Conservation (phyloP, 495 filamentous ascomycete genomes). For the Pseudomonodictys pantanalensis region DNA sequence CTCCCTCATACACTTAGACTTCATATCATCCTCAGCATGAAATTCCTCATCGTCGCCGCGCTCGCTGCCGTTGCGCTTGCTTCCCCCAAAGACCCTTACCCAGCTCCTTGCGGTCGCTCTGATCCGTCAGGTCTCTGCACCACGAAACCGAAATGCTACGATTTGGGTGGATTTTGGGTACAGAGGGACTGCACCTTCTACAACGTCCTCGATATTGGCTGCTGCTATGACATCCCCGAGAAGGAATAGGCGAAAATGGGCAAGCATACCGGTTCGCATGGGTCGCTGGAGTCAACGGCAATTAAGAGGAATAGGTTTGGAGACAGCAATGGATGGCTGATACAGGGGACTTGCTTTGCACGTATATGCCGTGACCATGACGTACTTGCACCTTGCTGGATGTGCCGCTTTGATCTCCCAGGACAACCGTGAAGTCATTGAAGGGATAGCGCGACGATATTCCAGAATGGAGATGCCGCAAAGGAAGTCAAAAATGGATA, state of each 20-base stretch:
- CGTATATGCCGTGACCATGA: no score
- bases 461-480: no score
- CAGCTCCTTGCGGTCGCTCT: slow-evolving; percentile 27
- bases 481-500: no score
- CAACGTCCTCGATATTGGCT: slow-evolving; percentile 29
- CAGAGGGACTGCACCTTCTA: slow-evolving; percentile 30
- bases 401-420: no score
- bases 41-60: slow-evolving; percentile 8
- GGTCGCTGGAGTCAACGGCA: background rate
- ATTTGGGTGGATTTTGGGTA: slow-evolving; percentile 20
- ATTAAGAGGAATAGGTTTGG: background rate
- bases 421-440: no score
- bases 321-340: no score
- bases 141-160: slow-evolving; percentile 13
- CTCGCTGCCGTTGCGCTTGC: slow-evolving; percentile 20
- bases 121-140: slow-evolving; percentile 24
- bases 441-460: no score
- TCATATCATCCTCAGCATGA: slow-evolving; percentile 11
- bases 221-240: slow-evolving; percentile 27
- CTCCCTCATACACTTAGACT: background rate
- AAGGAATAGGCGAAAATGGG: slow-evolving; percentile 2
- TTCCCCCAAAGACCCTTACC: slow-evolving; percentile 22
- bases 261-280: background rate
- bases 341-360: no score
- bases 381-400: no score